These are phyloP conservation scores for Lippia alba DNA, from an alignment of 305 asterid species.

Conservation along the genomic window DNA sequence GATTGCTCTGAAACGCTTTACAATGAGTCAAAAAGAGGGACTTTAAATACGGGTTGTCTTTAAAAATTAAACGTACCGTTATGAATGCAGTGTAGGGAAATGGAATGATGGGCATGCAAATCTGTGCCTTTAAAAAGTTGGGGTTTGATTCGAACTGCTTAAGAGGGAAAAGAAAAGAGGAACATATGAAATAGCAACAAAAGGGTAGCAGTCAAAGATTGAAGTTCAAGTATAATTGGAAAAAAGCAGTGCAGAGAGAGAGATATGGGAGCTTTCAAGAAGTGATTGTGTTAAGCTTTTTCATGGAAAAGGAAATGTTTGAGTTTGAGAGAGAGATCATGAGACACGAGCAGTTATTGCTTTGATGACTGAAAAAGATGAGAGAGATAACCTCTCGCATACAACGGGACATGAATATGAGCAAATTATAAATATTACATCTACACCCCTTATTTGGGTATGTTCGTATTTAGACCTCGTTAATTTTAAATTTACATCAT, in stretches of 20 bases:
- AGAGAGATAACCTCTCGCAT: no score
- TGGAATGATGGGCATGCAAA: slow-evolving; percentile 69
- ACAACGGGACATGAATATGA: no score
- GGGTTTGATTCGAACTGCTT: slow-evolving; percentile 63
- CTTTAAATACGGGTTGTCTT: slow-evolving; percentile 29
- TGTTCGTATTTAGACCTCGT: no score
- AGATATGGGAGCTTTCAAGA: slow-evolving; percentile 25
- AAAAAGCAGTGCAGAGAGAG: slow-evolving; percentile 36
- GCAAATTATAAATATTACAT: no score
- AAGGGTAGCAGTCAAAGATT: slow-evolving; percentile 53
- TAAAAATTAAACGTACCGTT: slow-evolving; percentile 72
- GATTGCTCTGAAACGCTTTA: slow-evolving; percentile 45
- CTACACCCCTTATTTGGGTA: no score
- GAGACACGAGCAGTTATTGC: no score
- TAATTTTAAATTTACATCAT: no score
- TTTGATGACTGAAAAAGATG: no score
- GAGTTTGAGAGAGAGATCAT: slow-evolving; percentile 21
- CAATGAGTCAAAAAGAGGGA: slow-evolving; percentile 56
- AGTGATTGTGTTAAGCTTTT: slow-evolving; percentile 51
- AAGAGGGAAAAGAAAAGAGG: slow-evolving; percentile 58
- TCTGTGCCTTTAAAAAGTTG: slow-evolving; percentile 45
- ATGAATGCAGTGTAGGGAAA: slow-evolving; percentile 36
- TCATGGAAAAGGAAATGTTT: slow-evolving; percentile 57
- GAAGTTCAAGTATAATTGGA: slow-evolving; percentile 52
- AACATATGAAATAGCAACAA: slow-evolving; percentile 42